A percentile compares a stretch with the other conserved stretches of the same genome.
Evolutionary conservation across 129 eudicot species (phyloP).

Genomic region (Glebionis coronaria): DNA sequence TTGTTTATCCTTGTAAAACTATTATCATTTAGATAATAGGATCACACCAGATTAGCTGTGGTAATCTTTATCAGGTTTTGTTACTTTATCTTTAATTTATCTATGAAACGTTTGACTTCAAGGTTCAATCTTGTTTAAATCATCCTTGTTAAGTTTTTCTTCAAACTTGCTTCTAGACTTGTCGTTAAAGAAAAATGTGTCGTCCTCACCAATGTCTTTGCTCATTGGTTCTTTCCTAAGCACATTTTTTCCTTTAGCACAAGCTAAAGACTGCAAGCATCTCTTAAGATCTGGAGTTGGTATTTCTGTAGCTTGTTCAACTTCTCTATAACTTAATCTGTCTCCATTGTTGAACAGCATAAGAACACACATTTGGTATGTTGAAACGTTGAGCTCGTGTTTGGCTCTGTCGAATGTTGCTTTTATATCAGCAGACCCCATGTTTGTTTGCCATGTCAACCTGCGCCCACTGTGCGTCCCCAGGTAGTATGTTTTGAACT

Average conservation of each 20-base stretch:
- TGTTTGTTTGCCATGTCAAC: conserved; percentile 55
- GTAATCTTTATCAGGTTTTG: no score
- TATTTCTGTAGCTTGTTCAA: conserved; percentile 56
- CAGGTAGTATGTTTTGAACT: conserved; percentile 50
- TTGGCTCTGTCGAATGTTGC: conserved; percentile 45
- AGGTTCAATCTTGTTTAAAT: no score
- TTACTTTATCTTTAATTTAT: no score
- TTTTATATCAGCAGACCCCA: conserved; percentile 56
- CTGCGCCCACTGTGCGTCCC: conserved; percentile 61
- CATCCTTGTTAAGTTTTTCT: no score
- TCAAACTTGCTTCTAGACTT: conserved; percentile 23
- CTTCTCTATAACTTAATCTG: conserved; percentile 38
- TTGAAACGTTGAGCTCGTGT: conserved; percentile 50
- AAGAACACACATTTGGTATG: conserved; percentile 57
- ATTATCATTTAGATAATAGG: no score
- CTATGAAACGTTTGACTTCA: no score
- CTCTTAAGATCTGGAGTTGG: conserved; percentile 44
- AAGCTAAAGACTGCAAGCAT: conserved; percentile 54
- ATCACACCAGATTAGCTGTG: no score
- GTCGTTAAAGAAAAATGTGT: conserved; percentile 11
- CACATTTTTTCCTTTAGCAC: conserved; percentile 52
- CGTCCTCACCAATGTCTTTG: conserved; percentile 17
- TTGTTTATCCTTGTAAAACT: no score
- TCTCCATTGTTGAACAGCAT: conserved; percentile 39
- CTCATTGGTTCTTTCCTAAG: conserved; percentile 40